Conservation (phyloP, 768 basidiomycete species). For the Artomyces pyxidatus region DNA sequence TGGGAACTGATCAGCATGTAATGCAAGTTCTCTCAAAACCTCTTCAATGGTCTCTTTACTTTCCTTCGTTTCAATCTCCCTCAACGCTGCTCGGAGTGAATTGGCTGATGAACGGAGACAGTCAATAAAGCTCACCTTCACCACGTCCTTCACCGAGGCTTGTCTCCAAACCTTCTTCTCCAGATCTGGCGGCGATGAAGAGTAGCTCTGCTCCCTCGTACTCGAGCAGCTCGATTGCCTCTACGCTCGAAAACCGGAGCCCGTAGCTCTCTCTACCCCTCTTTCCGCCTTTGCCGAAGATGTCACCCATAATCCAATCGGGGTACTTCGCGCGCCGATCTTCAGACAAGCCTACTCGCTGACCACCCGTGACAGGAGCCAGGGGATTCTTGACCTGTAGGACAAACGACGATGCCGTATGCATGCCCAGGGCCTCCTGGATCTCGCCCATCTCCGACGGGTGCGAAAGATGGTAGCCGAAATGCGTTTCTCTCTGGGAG, state of each 20-base stretch:
- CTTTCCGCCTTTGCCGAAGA: slow-evolving; percentile 38
- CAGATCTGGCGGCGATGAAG: slow-evolving; percentile 43
- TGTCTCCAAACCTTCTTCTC: slow-evolving; percentile 37
- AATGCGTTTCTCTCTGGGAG: slow-evolving; percentile 41
- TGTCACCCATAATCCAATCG: slow-evolving; percentile 34
- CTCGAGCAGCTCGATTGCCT: slow-evolving; percentile 44
- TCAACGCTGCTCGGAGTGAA: slow-evolving; percentile 37
- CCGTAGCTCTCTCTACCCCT: slow-evolving; percentile 40
- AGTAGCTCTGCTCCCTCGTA: slow-evolving; percentile 46
- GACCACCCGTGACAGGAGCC: slow-evolving; percentile 31
- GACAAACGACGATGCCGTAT: slow-evolving; percentile 43
- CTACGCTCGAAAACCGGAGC: slow-evolving; percentile 42
- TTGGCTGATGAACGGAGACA: too few relatives aligned
- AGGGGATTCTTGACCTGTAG: slow-evolving; percentile 57
- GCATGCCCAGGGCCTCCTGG: slow-evolving; percentile 47
- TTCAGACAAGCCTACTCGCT: slow-evolving; percentile 19
- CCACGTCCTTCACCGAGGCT: slow-evolving; percentile 47
- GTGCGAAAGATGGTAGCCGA: slow-evolving; percentile 54
- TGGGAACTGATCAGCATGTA: slow-evolving; percentile 33
- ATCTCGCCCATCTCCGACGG: slow-evolving; percentile 42
- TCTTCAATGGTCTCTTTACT: slow-evolving; percentile 30
- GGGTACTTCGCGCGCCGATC: slow-evolving; percentile 37
- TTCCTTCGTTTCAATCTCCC: slow-evolving; percentile 32
- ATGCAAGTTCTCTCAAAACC: slow-evolving; percentile 38
- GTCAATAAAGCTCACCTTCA: slow-evolving; percentile 30